These are phyloP conservation scores for Selaginella moellendorffii DNA, from an alignment of 75 land plant species.

Conservation along the genomic window DNA sequence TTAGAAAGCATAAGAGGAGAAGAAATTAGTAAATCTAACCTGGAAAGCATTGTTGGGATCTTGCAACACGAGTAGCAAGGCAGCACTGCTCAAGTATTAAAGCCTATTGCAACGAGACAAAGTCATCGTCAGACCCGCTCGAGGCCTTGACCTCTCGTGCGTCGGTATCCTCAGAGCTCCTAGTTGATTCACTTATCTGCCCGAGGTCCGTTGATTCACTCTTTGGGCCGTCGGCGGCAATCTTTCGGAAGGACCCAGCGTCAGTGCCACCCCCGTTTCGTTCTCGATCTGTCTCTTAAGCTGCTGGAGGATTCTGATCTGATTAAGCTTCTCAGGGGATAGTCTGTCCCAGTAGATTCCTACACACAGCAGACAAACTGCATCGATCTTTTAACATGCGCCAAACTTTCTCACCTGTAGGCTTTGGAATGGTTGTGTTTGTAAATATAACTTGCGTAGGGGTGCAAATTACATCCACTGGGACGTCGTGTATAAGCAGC, in stretches of 20 bases:
- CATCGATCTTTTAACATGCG: too few species aligned
- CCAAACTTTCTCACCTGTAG: conserved; percentile 62
- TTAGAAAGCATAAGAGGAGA: too few species aligned
- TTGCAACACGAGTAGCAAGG: too few species aligned
- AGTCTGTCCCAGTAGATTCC: conserved; percentile 93
- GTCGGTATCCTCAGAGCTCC: too few species aligned
- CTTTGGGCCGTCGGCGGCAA: conserved; percentile 66
- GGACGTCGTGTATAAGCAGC: conserved; percentile 76
- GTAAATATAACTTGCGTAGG: conserved; percentile 74
- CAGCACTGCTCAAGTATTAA: too few species aligned
- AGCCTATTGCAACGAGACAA: too few species aligned
- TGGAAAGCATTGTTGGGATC: too few species aligned
- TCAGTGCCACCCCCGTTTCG: conserved; percentile 53
- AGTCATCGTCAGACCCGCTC: too few species aligned
- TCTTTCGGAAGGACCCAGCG: conserved; percentile 61
- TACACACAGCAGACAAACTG: too few species aligned
- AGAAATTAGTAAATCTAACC: too few species aligned
- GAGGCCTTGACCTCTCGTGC: too few species aligned
- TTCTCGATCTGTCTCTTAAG: conserved; percentile 55
- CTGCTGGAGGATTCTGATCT: conserved; percentile 54
- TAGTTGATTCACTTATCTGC: too few species aligned
- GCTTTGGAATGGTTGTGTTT: conserved; percentile 77
- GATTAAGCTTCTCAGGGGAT: conserved; percentile 79
- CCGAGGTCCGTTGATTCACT: not conserved
- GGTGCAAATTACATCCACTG: conserved; percentile 84